Evolutionary conservation across 352 stramenopile species (phyloP).

Genomic region (Pythium brassicae): DNA sequence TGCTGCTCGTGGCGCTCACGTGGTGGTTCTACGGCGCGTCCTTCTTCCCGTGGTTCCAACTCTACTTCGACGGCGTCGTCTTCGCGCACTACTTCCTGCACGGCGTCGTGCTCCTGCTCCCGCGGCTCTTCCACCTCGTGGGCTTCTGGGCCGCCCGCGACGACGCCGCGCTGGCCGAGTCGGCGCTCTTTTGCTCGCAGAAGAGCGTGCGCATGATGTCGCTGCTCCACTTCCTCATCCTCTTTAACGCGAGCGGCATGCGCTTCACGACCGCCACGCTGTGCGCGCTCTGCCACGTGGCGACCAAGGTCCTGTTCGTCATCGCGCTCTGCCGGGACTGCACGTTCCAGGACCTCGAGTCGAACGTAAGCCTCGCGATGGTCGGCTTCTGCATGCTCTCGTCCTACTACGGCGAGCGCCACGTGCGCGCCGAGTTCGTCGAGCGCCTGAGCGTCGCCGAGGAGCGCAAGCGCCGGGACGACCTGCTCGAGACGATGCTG

Average conservation of each 20-base stretch:
- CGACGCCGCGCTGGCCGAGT: constrained; percentile 9
- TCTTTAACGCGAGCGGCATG: constrained; percentile 66
- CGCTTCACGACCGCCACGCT: constrained; percentile 57
- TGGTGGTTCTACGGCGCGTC: constrained; percentile 37
- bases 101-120: constrained; percentile 42
- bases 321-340: constrained; percentile 47
- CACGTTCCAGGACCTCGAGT: constrained; percentile 45
- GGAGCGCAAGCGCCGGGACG: constrained; percentile 63
- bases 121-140: constrained; percentile 39
- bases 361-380: constrained; percentile 44
- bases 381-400: constrained; percentile 66
- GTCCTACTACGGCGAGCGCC: constrained; percentile 57
- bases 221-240: constrained; percentile 48
- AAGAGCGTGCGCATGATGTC: constrained; percentile 52
- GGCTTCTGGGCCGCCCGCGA: constrained; percentile 23
- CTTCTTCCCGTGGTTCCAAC: constrained; percentile 37
- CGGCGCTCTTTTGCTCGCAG: constrained; percentile 48
- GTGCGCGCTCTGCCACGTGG: constrained; percentile 41
- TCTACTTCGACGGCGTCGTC: constrained; percentile 45
- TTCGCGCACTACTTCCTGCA: constrained; percentile 46
- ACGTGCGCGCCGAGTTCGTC: constrained; percentile 66
- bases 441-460: constrained; percentile 52
- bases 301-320: constrained; percentile 41
- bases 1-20: constrained; percentile 33
- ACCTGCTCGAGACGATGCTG: constrained; percentile 73